These are phyloP conservation scores for Kingdonia uniflora DNA, from an alignment of 164 flowering plant genomes.

Conservation along the genomic window DNA sequence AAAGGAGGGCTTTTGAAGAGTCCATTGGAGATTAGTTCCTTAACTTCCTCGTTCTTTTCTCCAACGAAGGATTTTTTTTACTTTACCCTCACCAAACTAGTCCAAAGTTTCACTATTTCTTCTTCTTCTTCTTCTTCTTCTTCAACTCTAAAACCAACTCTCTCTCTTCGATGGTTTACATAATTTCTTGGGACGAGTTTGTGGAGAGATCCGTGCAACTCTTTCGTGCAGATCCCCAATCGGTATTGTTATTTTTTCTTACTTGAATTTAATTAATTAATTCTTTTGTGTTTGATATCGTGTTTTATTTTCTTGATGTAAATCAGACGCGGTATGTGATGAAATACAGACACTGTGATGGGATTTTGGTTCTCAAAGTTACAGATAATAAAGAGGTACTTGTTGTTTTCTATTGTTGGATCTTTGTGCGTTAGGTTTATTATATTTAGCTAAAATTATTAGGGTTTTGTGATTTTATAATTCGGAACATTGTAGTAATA, in stretches of 20 bases:
- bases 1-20: no score
- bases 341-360: conserved; percentile 90
- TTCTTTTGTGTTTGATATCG: neutral
- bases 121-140: no score
- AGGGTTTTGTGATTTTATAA: no score
- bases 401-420: neutral
- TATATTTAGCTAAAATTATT: no score
- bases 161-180: conserved; percentile 60
- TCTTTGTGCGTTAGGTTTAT: no score
- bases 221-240: conserved; percentile 77
- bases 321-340: conserved; percentile 47
- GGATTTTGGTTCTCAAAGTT: conserved; percentile 91
- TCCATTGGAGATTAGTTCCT: no score
- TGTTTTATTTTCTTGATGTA: conserved; percentile 4
- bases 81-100: no score
- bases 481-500: no score
- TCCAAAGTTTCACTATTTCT: no score
- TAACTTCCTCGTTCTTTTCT: no score
- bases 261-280: neutral
- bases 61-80: no score
- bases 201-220: conserved; percentile 80
- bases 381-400: conserved; percentile 83
- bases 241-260: conserved; percentile 28
- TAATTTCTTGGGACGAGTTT: conserved; percentile 88
- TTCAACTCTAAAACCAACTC: no score